phyloP scores from a whole-genome alignment of 2,329 filamentous ascomycete species.

The Curvularia sp. region DNA sequence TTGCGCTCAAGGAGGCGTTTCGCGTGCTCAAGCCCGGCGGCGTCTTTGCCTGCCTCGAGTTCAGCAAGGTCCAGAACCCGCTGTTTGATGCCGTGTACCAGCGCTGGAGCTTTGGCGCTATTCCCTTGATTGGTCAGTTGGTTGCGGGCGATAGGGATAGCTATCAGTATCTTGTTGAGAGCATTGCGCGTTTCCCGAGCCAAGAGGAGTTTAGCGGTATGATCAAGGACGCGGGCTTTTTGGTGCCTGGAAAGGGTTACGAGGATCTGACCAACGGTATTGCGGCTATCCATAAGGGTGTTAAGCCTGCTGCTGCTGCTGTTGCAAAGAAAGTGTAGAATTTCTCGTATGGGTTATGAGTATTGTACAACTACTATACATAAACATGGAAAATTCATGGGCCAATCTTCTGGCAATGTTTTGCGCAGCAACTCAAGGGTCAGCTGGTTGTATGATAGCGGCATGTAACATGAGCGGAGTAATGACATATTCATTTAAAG shows the following conservation, averaged over 20 bases:
- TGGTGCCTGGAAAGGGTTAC: constrained; percentile 74
- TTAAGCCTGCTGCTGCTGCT: constrained; percentile 69
- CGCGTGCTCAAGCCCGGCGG: constrained; percentile 92
- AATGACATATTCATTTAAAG: constrained; percentile 9
- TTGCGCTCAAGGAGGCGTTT: constrained; percentile 81
- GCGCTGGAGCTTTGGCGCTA: constrained; percentile 93
- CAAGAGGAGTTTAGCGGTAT: constrained; percentile 85
- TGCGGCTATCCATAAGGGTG: constrained; percentile 94
- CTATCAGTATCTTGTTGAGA: constrained; percentile 98
- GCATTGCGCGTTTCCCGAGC: constrained; percentile 89
- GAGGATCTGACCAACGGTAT: constrained; percentile 93
- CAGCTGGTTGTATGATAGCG: background rate
- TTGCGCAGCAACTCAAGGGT: background rate
- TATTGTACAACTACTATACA: constrained; percentile 5
- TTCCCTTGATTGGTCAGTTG: constrained; percentile 92
- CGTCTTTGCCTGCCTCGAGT: constrained; percentile 95
- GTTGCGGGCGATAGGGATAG: constrained; percentile 93
- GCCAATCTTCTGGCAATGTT: background rate
- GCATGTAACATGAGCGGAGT: constrained; percentile 9
- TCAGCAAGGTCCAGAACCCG: constrained; percentile 81
- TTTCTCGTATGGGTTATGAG: background rate
- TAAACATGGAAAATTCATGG: background rate
- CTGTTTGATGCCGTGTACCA: constrained; percentile 89
- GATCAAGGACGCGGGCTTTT: constrained; percentile 85
- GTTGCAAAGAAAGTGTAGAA: background rate